Base-by-base conservation (phyloP, 2,329 filamentous ascomycete genomes). In the Cryphonectria naterciae region DNA sequence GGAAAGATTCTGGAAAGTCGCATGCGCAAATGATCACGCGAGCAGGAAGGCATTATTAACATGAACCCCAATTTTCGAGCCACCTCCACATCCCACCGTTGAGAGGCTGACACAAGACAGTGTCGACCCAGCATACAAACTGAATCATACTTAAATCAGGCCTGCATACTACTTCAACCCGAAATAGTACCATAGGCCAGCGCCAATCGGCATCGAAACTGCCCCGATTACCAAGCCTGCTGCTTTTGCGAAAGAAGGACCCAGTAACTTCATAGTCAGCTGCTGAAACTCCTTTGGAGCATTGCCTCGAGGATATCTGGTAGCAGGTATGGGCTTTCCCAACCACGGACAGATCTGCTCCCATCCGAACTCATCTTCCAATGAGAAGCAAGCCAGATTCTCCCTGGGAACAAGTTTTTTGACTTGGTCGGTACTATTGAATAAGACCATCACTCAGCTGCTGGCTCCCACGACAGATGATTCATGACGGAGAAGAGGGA, bases 281-380 rank as follows among this genome's bases (percentile, higher is more conserved):
- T 22, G 25, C 22, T 77, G 60, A 28, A 79, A 79, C 49, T 78
- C 74, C 10, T 72, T 74, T 0, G 78, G 75, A 4, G 77, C 75
- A 49, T 79, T 79, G 13, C 75, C 77, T n/a, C 74, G 74, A 49
- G 77, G 79, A 69, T 80, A 80, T 0, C 72, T 74, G 28, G 72
- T 68, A 3, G 75, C 70, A 2, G 80, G 80, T 37, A 80, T 77
- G 0, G 54, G 54, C 13, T 58, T 77, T 72, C 73, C 77, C 1
- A 81, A 70, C 65, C 79, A 79, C 1, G 77, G 75, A 54, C 80
- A 81, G 4, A 81, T 78, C 46, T 81, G 71, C 66, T 80, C 79
- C 80, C 79, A 81, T 13, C 78, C 78, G 22, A 80, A 78, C 1
- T 77, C 79, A 54, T 80, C 77, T 69, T 81, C 79, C 1, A 81